These are phyloP conservation scores for Pseudocercospora cruenta DNA, from an alignment of 2,329 filamentous ascomycete genomes.

Conservation along the genomic window DNA sequence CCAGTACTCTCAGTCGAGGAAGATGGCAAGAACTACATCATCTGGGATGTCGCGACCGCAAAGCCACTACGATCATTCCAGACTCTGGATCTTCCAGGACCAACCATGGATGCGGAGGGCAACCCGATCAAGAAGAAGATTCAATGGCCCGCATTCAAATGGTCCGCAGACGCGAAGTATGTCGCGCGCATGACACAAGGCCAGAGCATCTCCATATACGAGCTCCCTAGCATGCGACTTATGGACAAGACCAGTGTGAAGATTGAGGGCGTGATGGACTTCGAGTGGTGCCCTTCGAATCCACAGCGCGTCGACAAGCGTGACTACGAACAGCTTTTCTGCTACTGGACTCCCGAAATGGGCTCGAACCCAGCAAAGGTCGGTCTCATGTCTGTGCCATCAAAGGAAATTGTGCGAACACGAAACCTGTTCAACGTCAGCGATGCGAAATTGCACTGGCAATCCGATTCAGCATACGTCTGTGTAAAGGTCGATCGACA, in stretches of 20 bases:
- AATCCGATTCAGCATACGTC: slow-evolving; percentile 89
- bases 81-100: slow-evolving; percentile 77
- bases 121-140: slow-evolving; percentile 83
- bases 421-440: slow-evolving; percentile 98
- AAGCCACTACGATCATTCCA: slow-evolving; percentile 92
- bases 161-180: slow-evolving; percentile 97
- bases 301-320: slow-evolving; percentile 83
- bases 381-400: slow-evolving; percentile 91
- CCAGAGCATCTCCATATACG: slow-evolving; percentile 88
- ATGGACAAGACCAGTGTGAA: slow-evolving; percentile 92
- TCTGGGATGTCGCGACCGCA: slow-evolving; percentile 92
- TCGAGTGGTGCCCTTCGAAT: slow-evolving; percentile 92
- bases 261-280: slow-evolving; percentile 95
- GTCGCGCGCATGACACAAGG: slow-evolving; percentile 88
- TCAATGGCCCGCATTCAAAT: slow-evolving; percentile 99
- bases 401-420: slow-evolving; percentile 90
- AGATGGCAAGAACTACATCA: slow-evolving; percentile 98
- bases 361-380: slow-evolving; percentile 98
- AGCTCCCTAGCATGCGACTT: slow-evolving; percentile 84
- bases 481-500: slow-evolving; percentile 99
- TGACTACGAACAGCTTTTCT: slow-evolving; percentile 92
- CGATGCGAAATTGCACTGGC: slow-evolving; percentile 98
- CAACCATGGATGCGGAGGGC: slow-evolving; percentile 62
- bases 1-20: slow-evolving; percentile 77
- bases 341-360: slow-evolving; percentile 98